These are phyloP conservation scores for Platanus orientalis DNA, from an alignment of 164 flowering plant species.

Conservation along the genomic window DNA sequence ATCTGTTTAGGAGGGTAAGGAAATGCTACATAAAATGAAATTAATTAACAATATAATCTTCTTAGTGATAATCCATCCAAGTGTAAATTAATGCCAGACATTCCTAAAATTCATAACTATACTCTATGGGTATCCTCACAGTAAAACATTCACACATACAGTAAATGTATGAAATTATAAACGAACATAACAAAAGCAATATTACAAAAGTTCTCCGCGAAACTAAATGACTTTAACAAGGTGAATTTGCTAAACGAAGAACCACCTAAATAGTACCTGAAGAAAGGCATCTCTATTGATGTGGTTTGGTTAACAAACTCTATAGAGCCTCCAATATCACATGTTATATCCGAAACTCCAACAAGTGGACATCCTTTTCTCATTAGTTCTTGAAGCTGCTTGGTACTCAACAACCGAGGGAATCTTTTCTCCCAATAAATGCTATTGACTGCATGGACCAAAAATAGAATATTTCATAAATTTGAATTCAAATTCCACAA, in stretches of 20 bases:
- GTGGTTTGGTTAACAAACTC: conserved; percentile 90
- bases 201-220: background rate
- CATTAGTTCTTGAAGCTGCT: conserved; percentile 65
- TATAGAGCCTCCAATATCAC: conserved; percentile 93
- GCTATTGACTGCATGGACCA: conserved; percentile 69
- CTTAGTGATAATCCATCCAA: too few relatives aligned
- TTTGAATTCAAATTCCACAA: too few relatives aligned
- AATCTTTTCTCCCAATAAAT: conserved; percentile 98
- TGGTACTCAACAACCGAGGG: conserved; percentile 70
- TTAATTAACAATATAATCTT: too few relatives aligned
- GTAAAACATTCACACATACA: background rate
- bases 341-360: conserved; percentile 89
- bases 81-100: too few relatives aligned
- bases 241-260: conserved; percentile 1
- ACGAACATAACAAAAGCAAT: too few relatives aligned
- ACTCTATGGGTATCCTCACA: too few relatives aligned
- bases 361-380: conserved; percentile 67
- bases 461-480: conserved; percentile 3
- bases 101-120: too few relatives aligned
- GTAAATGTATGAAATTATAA: background rate
- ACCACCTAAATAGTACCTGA: conserved; percentile 51
- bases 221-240: background rate
- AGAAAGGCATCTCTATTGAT: conserved; percentile 81
- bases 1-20: too few relatives aligned
- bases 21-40: too few relatives aligned